A percentile compares a stretch with the other conserved stretches of the same genome.
These are phyloP conservation scores for Amborella trichopoda DNA, from an alignment of 164 flowering plant genomes.

Conservation along the genomic window DNA sequence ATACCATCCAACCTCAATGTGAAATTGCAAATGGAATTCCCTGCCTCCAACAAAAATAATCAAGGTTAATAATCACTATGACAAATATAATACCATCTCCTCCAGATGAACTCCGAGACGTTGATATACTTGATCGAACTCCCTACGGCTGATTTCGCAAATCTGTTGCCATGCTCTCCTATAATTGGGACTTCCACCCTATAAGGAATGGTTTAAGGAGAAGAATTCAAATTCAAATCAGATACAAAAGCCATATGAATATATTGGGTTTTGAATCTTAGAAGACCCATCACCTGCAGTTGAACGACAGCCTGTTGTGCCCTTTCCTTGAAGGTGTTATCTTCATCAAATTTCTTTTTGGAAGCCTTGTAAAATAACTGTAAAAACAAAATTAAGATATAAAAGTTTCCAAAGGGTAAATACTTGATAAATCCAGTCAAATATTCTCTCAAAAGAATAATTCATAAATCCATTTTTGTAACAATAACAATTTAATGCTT, in stretches of 20 bases:
- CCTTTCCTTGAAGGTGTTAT: slow-evolving; percentile 68
- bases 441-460: no score
- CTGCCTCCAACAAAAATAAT: no score
- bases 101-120: slow-evolving; percentile 78
- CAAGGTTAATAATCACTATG: no score
- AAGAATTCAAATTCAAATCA: neutral
- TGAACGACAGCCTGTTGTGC: slow-evolving; percentile 90
- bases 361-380: slow-evolving; percentile 86
- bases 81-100: slow-evolving; percentile 60
- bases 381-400: no score
- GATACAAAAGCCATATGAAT: neutral
- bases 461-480: no score
- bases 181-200: slow-evolving; percentile 75
- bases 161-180: slow-evolving; percentile 76
- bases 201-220: no score
- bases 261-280: neutral
- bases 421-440: no score
- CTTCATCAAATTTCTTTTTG: slow-evolving; percentile 70
- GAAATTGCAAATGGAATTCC: no score
- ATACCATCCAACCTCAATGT: no score
- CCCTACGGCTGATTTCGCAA: slow-evolving; percentile 87
- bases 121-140: slow-evolving; percentile 64
- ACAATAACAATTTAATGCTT: no score
- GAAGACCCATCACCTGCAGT: slow-evolving; percentile 55
- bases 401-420: no score